These are phyloP conservation scores for Colletotrichum graminicola DNA, from an alignment of 2,329 filamentous ascomycete genomes.

Conservation along the genomic window DNA sequence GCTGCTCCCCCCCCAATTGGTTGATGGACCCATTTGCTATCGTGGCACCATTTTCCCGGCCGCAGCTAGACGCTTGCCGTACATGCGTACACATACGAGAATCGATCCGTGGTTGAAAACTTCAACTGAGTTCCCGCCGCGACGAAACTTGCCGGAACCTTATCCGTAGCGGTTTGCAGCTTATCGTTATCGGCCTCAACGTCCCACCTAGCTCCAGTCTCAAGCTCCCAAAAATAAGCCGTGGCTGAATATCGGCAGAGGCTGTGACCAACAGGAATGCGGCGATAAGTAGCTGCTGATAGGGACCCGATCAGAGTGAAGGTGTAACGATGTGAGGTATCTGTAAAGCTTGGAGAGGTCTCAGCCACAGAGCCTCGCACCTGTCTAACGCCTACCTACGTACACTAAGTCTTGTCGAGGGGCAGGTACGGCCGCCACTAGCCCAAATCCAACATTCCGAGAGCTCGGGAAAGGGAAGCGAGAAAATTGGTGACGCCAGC, in stretches of 20 bases:
- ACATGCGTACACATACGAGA: slow-evolving; percentile 21
- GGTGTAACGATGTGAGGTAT: slow-evolving; percentile 9
- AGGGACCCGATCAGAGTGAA: slow-evolving; percentile 19
- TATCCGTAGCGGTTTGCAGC: not conserved
- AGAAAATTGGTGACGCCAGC: slow-evolving; percentile 11
- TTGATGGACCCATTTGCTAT: slow-evolving; percentile 26
- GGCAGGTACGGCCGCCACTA: slow-evolving; percentile 34
- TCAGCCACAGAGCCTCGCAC: slow-evolving; percentile 35
- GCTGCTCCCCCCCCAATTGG: slow-evolving; percentile 34
- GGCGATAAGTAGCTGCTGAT: slow-evolving; percentile 27
- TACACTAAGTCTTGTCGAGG: slow-evolving; percentile 24
- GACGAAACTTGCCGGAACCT: not conserved
- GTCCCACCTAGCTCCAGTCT: slow-evolving; percentile 24
- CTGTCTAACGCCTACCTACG: slow-evolving; percentile 28
- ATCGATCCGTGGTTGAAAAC: slow-evolving; percentile 10
- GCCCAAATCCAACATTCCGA: slow-evolving; percentile 38
- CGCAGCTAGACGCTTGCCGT: slow-evolving; percentile 13
- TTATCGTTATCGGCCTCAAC: slow-evolving; percentile 16
- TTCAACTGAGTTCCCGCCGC: not conserved
- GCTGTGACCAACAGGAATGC: slow-evolving; percentile 31
- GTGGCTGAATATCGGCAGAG: slow-evolving; percentile 20
- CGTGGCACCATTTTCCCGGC: slow-evolving; percentile 35
- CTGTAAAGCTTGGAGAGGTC: slow-evolving; percentile 26
- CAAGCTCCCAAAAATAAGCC: slow-evolving; percentile 18
- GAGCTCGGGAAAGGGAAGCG: slow-evolving; percentile 34